Percentiles rank a stretch among this genome's conserved stretches.
phyloP scores from a whole-genome alignment of 495 filamentous ascomycete species.

The Thermochaetoides thermophila region DNA sequence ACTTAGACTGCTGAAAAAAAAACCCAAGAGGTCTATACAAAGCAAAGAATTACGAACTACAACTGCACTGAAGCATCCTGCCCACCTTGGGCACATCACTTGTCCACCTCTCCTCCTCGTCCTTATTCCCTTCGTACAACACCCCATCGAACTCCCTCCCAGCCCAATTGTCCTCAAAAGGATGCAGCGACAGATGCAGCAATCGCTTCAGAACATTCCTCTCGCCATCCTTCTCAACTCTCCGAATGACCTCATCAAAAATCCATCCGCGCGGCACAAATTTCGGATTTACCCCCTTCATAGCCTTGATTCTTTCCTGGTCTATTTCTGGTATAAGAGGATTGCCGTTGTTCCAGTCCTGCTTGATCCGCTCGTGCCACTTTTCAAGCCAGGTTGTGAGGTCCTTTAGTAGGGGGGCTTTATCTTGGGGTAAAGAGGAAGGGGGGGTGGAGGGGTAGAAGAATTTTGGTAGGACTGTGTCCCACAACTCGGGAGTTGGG shows the following conservation, averaged over 20 bases:
- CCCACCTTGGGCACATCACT: conserved; percentile 68
- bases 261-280: conserved; percentile 85
- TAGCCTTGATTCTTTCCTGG: conserved; percentile 45
- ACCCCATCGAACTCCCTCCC: conserved; percentile 22
- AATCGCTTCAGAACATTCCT: conserved; percentile 57
- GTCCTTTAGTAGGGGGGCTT: conserved; percentile 37
- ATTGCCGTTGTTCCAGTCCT: conserved; percentile 44
- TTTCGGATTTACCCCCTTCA: conserved; percentile 81
- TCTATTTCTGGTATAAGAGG: conserved; percentile 34
- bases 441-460: conserved; percentile 42
- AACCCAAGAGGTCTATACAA: not conserved
- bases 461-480: conserved; percentile 34
- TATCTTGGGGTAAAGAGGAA: not conserved
- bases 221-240: conserved; percentile 75
- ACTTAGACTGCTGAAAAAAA: no score
- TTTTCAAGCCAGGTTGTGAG: conserved; percentile 61
- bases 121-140: conserved; percentile 29
- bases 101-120: conserved; percentile 71
- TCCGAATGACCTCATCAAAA: conserved; percentile 77
- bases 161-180: conserved; percentile 72
- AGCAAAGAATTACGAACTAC: conserved; percentile 31
- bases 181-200: conserved; percentile 66
- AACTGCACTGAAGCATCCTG: conserved; percentile 84
- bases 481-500: conserved; percentile 42
- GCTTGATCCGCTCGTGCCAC: conserved; percentile 51